Percentiles rank a stretch among this genome's conserved stretches.
Conservation (phyloP, 306 rosid genomes). For the Rosa chinensis region DNA sequence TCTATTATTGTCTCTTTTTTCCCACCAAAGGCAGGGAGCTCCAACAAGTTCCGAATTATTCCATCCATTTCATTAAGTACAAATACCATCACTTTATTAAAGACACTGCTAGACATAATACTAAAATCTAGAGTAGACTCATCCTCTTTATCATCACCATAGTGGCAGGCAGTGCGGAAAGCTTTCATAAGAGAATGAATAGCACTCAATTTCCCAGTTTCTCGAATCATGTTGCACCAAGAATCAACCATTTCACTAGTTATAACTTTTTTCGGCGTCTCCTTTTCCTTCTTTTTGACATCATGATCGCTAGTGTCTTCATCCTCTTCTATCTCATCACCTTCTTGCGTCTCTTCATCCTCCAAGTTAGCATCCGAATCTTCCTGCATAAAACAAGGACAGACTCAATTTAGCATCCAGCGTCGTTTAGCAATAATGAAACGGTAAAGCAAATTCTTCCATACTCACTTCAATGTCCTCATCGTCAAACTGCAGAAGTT, state of each 20-base stretch:
- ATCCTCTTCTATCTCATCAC: slow-evolving; percentile 30
- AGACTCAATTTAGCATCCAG: slow-evolving; percentile 4
- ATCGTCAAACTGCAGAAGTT: slow-evolving; percentile 73
- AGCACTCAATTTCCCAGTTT: slow-evolving; percentile 61
- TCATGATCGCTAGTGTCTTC: slow-evolving; percentile 33
- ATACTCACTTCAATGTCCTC: slow-evolving; percentile 66
- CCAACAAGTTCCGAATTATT: slow-evolving; percentile 68
- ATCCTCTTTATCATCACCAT: slow-evolving; percentile 76
- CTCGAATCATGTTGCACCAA: slow-evolving; percentile 62
- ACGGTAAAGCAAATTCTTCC: background rate
- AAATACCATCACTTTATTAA: slow-evolving; percentile 83
- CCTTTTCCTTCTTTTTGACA: slow-evolving; percentile 39
- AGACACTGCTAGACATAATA: slow-evolving; percentile 77
- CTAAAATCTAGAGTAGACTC: slow-evolving; percentile 55
- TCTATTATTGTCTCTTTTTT: slow-evolving; percentile 69
- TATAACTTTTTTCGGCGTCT: slow-evolving; percentile 47
- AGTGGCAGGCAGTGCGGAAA: slow-evolving; percentile 88
- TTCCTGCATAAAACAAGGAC: slow-evolving; percentile 51
- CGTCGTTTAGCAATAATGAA: background rate
- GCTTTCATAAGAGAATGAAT: slow-evolving; percentile 74
- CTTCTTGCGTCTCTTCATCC: slow-evolving; percentile 44
- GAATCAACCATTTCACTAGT: slow-evolving; percentile 75
- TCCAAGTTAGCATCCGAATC: slow-evolving; percentile 51
- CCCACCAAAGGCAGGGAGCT: slow-evolving; percentile 83
- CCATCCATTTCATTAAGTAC: slow-evolving; percentile 88